Base-by-base conservation (phyloP, 352 stramenopile species). In the Globisporangium irregulare region DNA sequence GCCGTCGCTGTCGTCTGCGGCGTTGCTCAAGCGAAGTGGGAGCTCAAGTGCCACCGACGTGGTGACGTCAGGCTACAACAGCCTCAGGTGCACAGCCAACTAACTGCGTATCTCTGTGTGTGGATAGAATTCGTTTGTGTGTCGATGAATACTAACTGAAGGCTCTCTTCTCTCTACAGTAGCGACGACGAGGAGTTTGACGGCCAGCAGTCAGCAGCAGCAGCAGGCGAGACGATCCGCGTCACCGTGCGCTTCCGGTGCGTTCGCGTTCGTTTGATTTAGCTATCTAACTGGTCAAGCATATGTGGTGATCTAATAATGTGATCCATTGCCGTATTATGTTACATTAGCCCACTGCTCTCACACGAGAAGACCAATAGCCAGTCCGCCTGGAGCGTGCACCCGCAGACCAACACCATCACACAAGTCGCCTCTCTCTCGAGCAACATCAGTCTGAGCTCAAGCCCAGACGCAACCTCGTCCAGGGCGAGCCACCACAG, bases 131-230 rank as follows among this genome's bases (percentile, higher is more conserved):
- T 32, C 29, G 4, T 32, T 32, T 32, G 15, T 18, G 46, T 54
- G 12, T 54, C 24, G 46, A 54, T 25, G 6, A 5, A 54, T 7
- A 54, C 20, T 54, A n/a, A 54, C 20, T 54, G 6, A 7, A 15
- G 46, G 4, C 20, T 25, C 4, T 18, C 24, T 20, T 53, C 18
- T 51, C 7, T 25, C 3, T 25, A 15, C 8, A 61, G 56, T 61
- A 61, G 56, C 32, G 56, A 61, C 3, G 56, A 61, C 56, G 56
- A 61, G 48, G 56, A 61, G 9, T 48, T 61, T n/a, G 56, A 61
- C 18, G 32, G 12, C 29, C 29, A 60, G 8, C 56, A 48, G 9
- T 2, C 27, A 38, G 18, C 43, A 38, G 18, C 43, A 22, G 5
- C 43, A 48, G 4, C 29, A 25, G 56, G 56, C 4, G 56, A 61